Base-by-base conservation (phyloP, 2,329 filamentous ascomycete genomes). In the Alternaria brassicicola region DNA sequence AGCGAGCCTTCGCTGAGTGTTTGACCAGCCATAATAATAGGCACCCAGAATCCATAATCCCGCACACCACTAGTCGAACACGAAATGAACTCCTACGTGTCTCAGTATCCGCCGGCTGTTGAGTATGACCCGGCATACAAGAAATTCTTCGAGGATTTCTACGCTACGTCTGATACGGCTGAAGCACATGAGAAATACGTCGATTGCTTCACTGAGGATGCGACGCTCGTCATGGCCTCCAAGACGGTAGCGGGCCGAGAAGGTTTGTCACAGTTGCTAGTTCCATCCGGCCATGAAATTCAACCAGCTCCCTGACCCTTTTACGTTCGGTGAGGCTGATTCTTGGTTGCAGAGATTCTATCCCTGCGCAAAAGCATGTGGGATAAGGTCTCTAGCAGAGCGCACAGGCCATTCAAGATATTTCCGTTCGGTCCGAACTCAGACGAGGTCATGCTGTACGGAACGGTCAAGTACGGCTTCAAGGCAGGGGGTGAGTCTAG, bases 361-460 rank as follows among this genome's bases (percentile, higher is more conserved):
- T 72, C 76, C 10, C 71, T 85, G 30, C 78, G 84, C n/a, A 79
- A 82, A 65, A 75, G 72, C 5, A 80, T 85, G 77, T 86, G 85
- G 84, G 79, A 82, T 33, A 81, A 81, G 45, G 80, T 87, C 3
- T 70, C 77, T 1, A 78, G 76, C 41, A 75, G 84, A 23, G 72
- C 76, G 26, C 84, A 86, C 66, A 73, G 71, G 4, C 78, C 81
- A 0, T 51, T 72, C 0, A 81, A 83, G 72, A 78, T 86, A 33
- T 85, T 82, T 65, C 78, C 83, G 0, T 85, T 83, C 67, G 81
- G 82, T 7, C 56, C 74, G 3, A 72, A 75, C 36, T 71, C 78
- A 1, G 72, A 82, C 28, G 82, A 86, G 62, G 78, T 84, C 17
- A 86, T 86, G 84, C 64, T 86, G 4, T 80, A 81, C 62, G 84